Base-by-base conservation (phyloP, 441 rosid genomes). In the Populus hybrid region DNA sequence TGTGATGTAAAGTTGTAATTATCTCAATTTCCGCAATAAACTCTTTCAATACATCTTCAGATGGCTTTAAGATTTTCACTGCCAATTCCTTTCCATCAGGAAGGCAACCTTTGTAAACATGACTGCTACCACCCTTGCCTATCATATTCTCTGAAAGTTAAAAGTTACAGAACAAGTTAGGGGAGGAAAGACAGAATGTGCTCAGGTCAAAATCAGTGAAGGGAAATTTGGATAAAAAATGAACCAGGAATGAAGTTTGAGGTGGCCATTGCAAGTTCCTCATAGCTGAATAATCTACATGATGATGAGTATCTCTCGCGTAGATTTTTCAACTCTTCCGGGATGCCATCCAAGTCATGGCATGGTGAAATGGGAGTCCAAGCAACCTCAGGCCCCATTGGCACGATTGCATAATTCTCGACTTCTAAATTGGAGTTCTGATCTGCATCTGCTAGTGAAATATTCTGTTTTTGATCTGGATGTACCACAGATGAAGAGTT, bases 101-200 rank as follows among this genome's bases (percentile, higher is more conserved):
- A 75, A 95, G 88, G 71, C 81, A 84, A 10, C 99, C 99, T 87
- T 82, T 89, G 80, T 94, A 95, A 74, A 95, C 98, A 79, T 86
- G 87, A 79, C 98, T 94, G 76, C 92, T 90, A 59, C 99, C 99
- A 76, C 99, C 99, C 87, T 83, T 91, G 75, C 99, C 99, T 23
- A 95, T 80, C 85, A 95, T 75, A 81, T 94, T 91, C 72, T 87
- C 98, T 95, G 88, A 16, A 84, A 85, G 77, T 71, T 59, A n/a
- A 1, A 80, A 79, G 70, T 42, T 14, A 46, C 69, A 57, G 66
- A 30, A 59, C 32, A 72, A 40, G 42, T 70, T 30, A 46, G 67
- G 24, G 21, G 32, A 30, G n/a, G 59, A 46, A 38, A 69, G 59
- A 40, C 8, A 70, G 63, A n/a, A 35, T 71, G 57, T 16, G 61